Percentiles rank a stretch among this genome's conserved stretches.
Conservation (phyloP, 768 basidiomycete species). For the Coprinopsis sp. region DNA sequence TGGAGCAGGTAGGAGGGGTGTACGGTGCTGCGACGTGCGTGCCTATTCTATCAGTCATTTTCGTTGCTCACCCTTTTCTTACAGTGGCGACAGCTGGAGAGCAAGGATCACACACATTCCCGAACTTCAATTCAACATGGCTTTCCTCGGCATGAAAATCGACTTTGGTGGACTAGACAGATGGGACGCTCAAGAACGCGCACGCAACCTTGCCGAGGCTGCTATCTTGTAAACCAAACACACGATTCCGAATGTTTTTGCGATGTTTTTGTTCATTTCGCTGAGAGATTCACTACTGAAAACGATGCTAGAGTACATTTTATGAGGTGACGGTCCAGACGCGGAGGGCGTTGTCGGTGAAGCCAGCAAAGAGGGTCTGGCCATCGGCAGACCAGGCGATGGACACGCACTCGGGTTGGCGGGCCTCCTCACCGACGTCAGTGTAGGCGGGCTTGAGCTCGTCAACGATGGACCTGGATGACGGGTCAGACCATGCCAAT, state of each 20-base stretch:
- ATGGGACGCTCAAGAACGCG: constrained; percentile 63
- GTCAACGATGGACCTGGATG: constrained; percentile 85
- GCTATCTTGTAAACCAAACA: constrained; percentile 10
- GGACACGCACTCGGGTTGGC: constrained; percentile 90
- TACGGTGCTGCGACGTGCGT: constrained; percentile 80
- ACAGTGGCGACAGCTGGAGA: constrained; percentile 80
- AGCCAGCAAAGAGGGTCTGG: constrained; percentile 94
- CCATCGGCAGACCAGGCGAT: constrained; percentile 99
- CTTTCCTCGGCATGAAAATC: constrained; percentile 56
- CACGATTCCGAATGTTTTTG: constrained; percentile 19
- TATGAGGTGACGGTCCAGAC: constrained; percentile 83
- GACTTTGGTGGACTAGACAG: constrained; percentile 74
- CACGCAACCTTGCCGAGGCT: constrained; percentile 61
- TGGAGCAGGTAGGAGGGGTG: constrained; percentile 54
- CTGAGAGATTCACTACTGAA: constrained; percentile 17
- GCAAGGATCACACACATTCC: constrained; percentile 63
- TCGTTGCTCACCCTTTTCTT: background rate
- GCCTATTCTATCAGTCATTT: background rate
- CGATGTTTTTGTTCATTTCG: constrained; percentile 31
- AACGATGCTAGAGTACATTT: constrained; percentile 23
- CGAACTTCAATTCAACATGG: constrained; percentile 68
- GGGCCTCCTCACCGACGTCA: constrained; percentile 63
- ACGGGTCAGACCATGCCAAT: constrained; percentile 4
- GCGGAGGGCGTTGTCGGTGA: constrained; percentile 91
- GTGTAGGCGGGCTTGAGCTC: constrained; percentile 96